Conservation (phyloP, 192 early-diverging fungal species). For the Linnemannia elongata region DNA sequence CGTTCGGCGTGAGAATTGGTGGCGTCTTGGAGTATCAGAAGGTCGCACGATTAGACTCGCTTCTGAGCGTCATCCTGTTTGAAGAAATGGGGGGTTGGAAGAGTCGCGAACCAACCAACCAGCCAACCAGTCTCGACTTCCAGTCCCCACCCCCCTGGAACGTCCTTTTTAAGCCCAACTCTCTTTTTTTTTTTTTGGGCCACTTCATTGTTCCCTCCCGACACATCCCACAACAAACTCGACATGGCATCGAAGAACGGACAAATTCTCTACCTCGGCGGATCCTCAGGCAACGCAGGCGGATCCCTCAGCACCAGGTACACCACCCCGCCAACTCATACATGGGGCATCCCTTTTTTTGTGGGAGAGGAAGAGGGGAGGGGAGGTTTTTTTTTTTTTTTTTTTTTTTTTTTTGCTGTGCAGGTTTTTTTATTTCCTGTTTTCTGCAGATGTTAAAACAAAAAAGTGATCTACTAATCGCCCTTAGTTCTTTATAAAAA, state of each 20-base stretch:
- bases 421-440: not conserved
- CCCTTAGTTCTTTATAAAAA: too few relatives aligned
- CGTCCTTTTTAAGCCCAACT: too few relatives aligned
- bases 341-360: too few relatives aligned
- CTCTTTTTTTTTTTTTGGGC: not conserved
- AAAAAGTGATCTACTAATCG: not conserved
- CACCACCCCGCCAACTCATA: not conserved
- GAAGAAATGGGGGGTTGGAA: too few relatives aligned
- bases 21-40: not conserved
- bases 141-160: too few relatives aligned
- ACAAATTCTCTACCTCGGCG: conserved; percentile 45
- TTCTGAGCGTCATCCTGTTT: not conserved
- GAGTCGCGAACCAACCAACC: not conserved
- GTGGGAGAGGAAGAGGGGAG: too few relatives aligned
- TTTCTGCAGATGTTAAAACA: not conserved
- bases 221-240: not conserved
- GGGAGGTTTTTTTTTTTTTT: too few relatives aligned
- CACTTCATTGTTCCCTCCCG: not conserved
- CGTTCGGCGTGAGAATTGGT: not conserved
- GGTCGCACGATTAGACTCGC: not conserved
- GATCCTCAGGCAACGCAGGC: conserved; percentile 28
- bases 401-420: not conserved
- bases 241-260: conserved; percentile 35
- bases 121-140: too few relatives aligned
- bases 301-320: conserved; percentile 51